Evolutionary conservation across 2,329 filamentous ascomycete species (phyloP).

Genomic region (Laburnicola sp.): DNA sequence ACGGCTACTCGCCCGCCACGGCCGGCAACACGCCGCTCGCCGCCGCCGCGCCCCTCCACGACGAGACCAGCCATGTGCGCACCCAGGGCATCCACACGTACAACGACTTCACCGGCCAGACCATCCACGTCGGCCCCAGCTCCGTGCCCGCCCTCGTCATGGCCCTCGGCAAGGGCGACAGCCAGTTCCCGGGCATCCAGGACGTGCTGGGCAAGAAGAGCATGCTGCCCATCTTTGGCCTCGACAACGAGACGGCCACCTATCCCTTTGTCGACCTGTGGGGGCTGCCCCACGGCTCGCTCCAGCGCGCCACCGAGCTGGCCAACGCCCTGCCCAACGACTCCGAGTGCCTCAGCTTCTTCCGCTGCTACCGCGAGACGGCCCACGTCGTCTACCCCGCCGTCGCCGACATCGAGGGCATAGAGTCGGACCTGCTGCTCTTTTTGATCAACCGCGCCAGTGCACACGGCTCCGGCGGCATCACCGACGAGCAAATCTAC

Average conservation of each 20-base stretch:
- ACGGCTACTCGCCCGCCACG: conserved; percentile 39
- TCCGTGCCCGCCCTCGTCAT: conserved; percentile 65
- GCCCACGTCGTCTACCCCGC: conserved; percentile 64
- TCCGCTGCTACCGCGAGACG: conserved; percentile 61
- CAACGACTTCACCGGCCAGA: conserved; percentile 63
- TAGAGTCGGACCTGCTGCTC: conserved; percentile 58
- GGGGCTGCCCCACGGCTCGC: conserved; percentile 62
- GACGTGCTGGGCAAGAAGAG: conserved; percentile 62
- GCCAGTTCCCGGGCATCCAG: conserved; percentile 57
- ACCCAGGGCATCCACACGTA: conserved; percentile 63
- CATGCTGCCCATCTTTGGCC: conserved; percentile 63
- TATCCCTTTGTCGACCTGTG: conserved; percentile 68
- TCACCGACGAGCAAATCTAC: conserved; percentile 59
- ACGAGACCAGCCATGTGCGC: conserved; percentile 47
- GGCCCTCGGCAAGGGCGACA: conserved; percentile 50
- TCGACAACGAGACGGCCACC: conserved; percentile 66
- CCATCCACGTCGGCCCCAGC: conserved; percentile 63
- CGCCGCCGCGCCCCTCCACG: conserved; percentile 41
- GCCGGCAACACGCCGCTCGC: conserved; percentile 39
- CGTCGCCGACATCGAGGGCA: conserved; percentile 58
- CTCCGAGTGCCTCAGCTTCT: conserved; percentile 60
- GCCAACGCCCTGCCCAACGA: conserved; percentile 63
- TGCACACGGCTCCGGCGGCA: conserved; percentile 46
- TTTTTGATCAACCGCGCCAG: conserved; percentile 58
- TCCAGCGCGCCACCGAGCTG: conserved; percentile 60